Base-by-base conservation (phyloP, 192 early-diverging fungal genomes). In the Radiomyces spectabilis region DNA sequence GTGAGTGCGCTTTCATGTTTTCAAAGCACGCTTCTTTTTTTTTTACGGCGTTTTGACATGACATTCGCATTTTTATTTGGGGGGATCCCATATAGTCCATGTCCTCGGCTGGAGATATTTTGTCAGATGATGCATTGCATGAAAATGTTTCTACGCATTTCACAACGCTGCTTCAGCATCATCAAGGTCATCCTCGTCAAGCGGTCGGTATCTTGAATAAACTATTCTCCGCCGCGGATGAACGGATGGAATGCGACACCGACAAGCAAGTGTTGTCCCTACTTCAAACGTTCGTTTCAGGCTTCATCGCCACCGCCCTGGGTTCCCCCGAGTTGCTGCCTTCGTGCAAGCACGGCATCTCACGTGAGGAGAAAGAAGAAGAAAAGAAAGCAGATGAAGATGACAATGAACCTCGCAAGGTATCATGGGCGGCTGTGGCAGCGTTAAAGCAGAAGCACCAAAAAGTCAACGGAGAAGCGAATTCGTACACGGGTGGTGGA, bases 181-280 rank as follows among this genome's bases (percentile, higher is more conserved):
- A 54, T 16, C 22, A 34, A n/a, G 37, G 38, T 24, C 18, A 41
- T 3, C 44, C 33, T 30, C 32, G 37, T 2, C 22, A 47, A 25
- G 15, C 51, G 27, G 60, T 55, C 25, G 10, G 33, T 13, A 35
- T 62, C 10, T 53, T 62, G n/a, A 37, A 62, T 30, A 45, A 41
- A 6, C 53, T 62, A 43, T 62, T 62, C 22, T 4, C 15, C 4
- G 48, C 43, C 16, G 60, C 60, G 4, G 41, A 53, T 1, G 24
- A 31, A 26, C 29, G 32, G 2, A 54, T 62, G 60, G 60, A 46
- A 31, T 35, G 24, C 12, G 60, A 51, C 2, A 32, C 35, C 0
- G 60, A 62, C 41, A 62, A 54, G 38, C 51, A 55, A 24, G 44
- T 54, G 6, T 27, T 62, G 6, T 22, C 37, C 9, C 33, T 62